A percentile compares a stretch with the other conserved stretches of the same genome.
Evolutionary conservation across 108 stramenopile species (phyloP).

Genomic region (Tribonema minus): DNA sequence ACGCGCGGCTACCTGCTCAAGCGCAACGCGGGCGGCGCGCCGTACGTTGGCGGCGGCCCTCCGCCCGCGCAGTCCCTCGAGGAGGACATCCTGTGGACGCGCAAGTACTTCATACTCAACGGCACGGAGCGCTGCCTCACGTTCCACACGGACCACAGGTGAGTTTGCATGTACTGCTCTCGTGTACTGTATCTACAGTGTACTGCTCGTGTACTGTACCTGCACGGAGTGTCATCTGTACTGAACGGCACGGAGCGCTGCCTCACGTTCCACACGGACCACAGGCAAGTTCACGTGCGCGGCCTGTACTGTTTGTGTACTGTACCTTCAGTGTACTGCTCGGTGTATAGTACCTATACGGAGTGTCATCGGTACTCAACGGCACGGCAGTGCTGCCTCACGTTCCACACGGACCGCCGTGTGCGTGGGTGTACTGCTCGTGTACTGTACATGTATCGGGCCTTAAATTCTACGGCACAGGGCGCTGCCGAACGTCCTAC

Average conservation of each 20-base stretch:
- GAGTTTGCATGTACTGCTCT: too few relatives aligned
- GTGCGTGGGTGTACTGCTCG: too few relatives aligned
- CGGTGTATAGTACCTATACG: too few relatives aligned
- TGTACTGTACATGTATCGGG: too few relatives aligned
- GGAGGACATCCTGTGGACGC: not conserved
- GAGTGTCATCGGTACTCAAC: not conserved
- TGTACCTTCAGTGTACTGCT: too few relatives aligned
- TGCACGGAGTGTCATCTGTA: not conserved
- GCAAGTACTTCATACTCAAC: not conserved
- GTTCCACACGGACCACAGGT: not conserved
- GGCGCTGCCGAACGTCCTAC: too few relatives aligned
- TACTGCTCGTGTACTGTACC: too few relatives aligned
- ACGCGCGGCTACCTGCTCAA: not conserved
- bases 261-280: not conserved
- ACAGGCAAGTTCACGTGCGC: too few relatives aligned
- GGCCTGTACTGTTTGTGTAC: too few relatives aligned
- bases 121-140: not conserved
- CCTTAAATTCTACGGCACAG: too few relatives aligned
- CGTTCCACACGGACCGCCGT: not conserved
- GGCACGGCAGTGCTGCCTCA: not conserved
- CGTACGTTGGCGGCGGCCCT: too few relatives aligned
- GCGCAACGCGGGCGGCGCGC: not conserved
- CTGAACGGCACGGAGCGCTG: not conserved
- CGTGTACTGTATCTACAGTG: too few relatives aligned
- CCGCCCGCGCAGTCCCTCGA: not conserved